These are phyloP conservation scores for Monilinia fructicola DNA, from an alignment of 2,329 filamentous ascomycete genomes.

Conservation along the genomic window DNA sequence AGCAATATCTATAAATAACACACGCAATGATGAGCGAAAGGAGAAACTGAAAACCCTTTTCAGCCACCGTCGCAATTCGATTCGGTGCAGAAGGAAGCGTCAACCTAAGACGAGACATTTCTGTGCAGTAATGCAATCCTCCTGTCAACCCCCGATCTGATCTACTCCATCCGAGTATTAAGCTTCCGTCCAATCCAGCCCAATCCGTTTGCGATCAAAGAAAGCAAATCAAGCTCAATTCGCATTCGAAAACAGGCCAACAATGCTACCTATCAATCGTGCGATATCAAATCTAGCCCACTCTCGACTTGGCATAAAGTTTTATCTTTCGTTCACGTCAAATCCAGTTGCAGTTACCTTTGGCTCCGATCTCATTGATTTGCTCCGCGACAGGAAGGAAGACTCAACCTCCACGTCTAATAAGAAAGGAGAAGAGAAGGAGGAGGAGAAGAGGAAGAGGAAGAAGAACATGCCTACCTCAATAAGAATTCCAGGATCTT, in stretches of 20 bases:
- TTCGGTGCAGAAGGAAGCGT: constrained; percentile 16
- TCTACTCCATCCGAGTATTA: constrained; percentile 2
- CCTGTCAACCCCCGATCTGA: background rate
- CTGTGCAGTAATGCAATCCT: constrained; percentile 7
- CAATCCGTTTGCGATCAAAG: background rate
- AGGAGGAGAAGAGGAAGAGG: background rate
- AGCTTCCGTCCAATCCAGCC: background rate
- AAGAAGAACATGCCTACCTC: background rate
- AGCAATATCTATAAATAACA: constrained; percentile 39
- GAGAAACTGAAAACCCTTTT: constrained; percentile 30
- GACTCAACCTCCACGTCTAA: constrained; percentile 1
- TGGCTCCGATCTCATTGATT: too few species aligned
- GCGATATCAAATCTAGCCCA: background rate
- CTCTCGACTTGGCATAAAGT: background rate
- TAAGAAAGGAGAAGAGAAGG: background rate
- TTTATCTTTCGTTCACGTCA: too few species aligned
- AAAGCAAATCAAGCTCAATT: background rate
- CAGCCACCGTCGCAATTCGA: constrained; percentile 18
- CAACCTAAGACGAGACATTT: constrained; percentile 21
- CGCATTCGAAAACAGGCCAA: background rate
- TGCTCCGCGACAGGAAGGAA: background rate
- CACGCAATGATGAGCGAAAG: constrained; percentile 31
- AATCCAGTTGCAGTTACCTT: too few species aligned
- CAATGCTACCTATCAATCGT: background rate
- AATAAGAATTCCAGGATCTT: background rate